Evolutionary conservation across 768 basidiomycete species (phyloP), one percentile per base, ranked within the genome.

Genomic region (Agrocybe praecox): DNA sequence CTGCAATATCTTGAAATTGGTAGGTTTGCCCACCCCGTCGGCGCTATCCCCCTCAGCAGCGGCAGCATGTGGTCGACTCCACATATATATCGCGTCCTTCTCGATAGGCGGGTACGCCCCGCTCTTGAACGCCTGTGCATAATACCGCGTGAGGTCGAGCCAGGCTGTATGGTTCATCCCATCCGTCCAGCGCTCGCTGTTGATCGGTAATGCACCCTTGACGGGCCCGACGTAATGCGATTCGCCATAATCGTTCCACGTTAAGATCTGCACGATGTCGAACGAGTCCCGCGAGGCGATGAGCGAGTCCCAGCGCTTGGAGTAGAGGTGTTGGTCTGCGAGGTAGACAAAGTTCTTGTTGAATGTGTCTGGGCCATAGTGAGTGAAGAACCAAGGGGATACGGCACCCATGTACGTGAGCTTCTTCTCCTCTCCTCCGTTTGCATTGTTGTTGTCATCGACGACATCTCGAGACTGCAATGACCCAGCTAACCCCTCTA

Each of bases 151-250:
- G 61, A 90, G 67, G 34, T 78, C 76, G 40, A 90, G 80, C 86
- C 86, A 90, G 19, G 75, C 88, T 87, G 61, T 75, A 62, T 87
- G 85, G 56, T 82, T 70, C 68, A 86, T 84, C 0, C 88, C 88
- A 62, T 88, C 66, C 6, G 88, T 87, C 89, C 90, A 92, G 7
- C 79, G 79, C 60, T 90, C 80, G 49, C 87, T 88, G 66, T 84
- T 78, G 46, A 40, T 14, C 6, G 91, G 90, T 65, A 89, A 85
- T 23, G 75, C 82, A 10, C 90, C 88, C 60, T 86, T 82, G 63
- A 91, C 83, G 2, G 92, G 91, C 14, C 87, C 90, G 46, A 94
- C 74, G 67, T 95, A 94, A 65, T 92, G 88, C 2, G 86, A 88
- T 66, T 89, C 88, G 58, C 88, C 87, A 53, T 76, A 90, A 67